Evolutionary conservation across 345 rosid species (phyloP).

Genomic region (Litchi chinensis): DNA sequence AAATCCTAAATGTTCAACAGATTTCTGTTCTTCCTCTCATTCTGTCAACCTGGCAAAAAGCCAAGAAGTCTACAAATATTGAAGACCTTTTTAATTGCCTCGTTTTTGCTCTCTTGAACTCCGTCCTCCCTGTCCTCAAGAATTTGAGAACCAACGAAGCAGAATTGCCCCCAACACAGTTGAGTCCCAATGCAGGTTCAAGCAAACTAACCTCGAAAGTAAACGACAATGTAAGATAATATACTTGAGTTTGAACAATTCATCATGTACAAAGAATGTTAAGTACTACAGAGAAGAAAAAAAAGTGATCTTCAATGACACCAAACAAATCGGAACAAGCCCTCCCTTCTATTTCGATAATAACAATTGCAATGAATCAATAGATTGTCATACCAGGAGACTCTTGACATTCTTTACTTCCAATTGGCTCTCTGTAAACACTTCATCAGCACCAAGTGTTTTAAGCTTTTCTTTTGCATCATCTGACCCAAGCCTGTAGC

Average conservation of each 20-base stretch:
- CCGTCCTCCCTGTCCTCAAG: too few species aligned
- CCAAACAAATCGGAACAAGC: conserved; percentile 5
- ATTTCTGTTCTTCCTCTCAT: too few species aligned
- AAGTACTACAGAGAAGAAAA: neutral
- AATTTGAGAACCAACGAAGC: conserved; percentile 82
- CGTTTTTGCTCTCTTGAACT: too few species aligned
- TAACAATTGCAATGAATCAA: conserved; percentile 9
- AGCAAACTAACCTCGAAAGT: conserved; percentile 50
- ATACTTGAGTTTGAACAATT: conserved; percentile 5
- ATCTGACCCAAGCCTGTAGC: conserved; percentile 62
- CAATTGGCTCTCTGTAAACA: conserved; percentile 69
- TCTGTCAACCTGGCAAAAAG: too few species aligned
- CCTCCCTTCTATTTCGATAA: conserved; percentile 15
- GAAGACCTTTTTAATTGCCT: too few species aligned
- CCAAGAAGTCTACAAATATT: too few species aligned
- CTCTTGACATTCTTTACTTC: conserved; percentile 77
- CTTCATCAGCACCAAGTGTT: conserved; percentile 80
- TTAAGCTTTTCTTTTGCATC: conserved; percentile 66
- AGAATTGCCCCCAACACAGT: conserved; percentile 87
- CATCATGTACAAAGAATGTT: conserved; percentile 4
- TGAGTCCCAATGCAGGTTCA: conserved; percentile 80
- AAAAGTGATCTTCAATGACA: neutral
- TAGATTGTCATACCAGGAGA: conserved; percentile 63
- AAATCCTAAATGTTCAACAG: too few species aligned
- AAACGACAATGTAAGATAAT: neutral